Evolutionary conservation across 2,329 filamentous ascomycete genomes (phyloP), one percentile per base, ranked within the genome.

Genomic region (Dendrostoma leiphaemia): DNA sequence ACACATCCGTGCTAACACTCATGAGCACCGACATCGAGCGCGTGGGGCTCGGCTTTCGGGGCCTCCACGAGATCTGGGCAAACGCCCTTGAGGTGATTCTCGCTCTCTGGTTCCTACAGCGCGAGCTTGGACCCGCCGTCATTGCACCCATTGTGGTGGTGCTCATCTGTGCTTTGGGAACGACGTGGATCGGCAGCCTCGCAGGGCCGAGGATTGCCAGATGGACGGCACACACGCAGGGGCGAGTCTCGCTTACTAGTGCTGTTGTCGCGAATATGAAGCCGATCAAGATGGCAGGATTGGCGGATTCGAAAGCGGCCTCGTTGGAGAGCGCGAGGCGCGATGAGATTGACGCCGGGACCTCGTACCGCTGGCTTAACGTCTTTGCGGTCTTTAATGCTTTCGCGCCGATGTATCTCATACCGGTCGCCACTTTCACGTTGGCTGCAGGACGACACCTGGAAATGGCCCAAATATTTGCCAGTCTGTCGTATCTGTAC

Each of bases 201-300:
- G 63, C 69, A 2, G 68, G 67, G 53, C 54, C 62, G 13, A 62
- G 65, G 19, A 70, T 72, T 57, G 63, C 63, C 3, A 44, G 28
- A 24, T 64, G 62, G 63, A 60, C 61, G 31, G 43, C 28, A 6
- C 41, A 48, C 17, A 58, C 60, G 2, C 48, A 62, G 38, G 50
- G 47, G 9, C 60, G 60, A 3, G 52, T 64, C 32, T 48, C 41
- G 15, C 19, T 62, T 3, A 64, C 63, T 8, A 59, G 51, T 21
- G 53, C 60, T 2, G 53, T 62, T 0, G 46, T 59, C 1, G 24
- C 46, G 8, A 48, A 31, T 17, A 52, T 60, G 13, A 54, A 60
- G 47, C 37, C 54, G 1, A 26, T 61, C 15, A 52, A 50, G 12
- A 37, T 59, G 2, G 47, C 57, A 4, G 57, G 50, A 12, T 19